Base-by-base conservation (phyloP, 2,329 filamentous ascomycete species). In the Epichloe gansuensis region DNA sequence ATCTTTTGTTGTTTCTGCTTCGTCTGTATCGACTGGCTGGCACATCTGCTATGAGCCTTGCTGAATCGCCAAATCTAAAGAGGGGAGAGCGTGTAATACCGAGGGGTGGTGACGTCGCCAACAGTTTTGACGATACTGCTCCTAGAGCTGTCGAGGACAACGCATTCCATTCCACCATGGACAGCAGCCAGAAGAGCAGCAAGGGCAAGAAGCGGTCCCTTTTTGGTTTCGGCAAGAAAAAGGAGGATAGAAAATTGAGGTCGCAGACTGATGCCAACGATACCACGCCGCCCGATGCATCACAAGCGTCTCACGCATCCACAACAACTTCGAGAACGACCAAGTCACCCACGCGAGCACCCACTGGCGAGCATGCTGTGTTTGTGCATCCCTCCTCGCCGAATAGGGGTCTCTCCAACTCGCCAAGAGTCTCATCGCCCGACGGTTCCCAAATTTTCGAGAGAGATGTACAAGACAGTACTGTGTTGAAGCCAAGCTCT, bases 381-480 rank as follows among this genome's bases (percentile, higher is more conserved):
- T 67, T 71, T 60, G 66, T 69, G 46, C 65, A 74, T 11, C 79
- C 82, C 13, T 73, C 81, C 0, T 89, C 86, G 3, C 86, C 87
- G 3, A 74, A 71, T 54, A 79, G 81, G 53, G 80, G 78, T 49
- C 69, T 87, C 44, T 83, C 84, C 12, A 77, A 80, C 9, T 91
- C 89, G 8, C 85, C 89, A 4, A 78, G 85, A 47, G 69, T 90
- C 44, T 80, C 84, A 50, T 95, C 89, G 21, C 88, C 90, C 13
- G 87, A 89, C 11, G 76, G 78, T 31, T 84, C 81, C 4, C 81
- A 84, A 60, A 96, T 97, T 61, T 97, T 97, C 64, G 91, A 97
- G 72, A 86, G 91, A 62, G 88, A 90, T 66, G 91, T 97, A 25
- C 91, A 96, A 68, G 90, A 96, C 62, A 80, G 80, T 61, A 73